Evolutionary conservation across 225 moss, liverwort and hornwort genomes (phyloP).

Genomic region (Neckera pumila): DNA sequence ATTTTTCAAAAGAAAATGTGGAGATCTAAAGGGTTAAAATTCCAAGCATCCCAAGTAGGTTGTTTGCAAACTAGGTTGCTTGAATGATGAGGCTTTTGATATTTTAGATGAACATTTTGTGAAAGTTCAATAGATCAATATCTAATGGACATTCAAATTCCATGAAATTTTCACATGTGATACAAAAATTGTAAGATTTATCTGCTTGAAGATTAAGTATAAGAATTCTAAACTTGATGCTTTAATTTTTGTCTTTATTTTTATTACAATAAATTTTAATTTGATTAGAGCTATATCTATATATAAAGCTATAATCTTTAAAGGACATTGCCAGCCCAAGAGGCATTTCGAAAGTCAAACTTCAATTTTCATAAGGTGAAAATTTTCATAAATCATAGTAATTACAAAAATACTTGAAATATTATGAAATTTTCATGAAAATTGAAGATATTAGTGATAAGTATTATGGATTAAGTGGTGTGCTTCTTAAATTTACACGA

Average conservation of each 20-base stretch:
- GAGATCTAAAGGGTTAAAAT: neutral
- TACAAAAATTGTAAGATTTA: neutral
- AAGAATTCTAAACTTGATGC: neutral
- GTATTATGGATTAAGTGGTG: too few species aligned
- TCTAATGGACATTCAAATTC: neutral
- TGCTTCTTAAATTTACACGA: too few species aligned
- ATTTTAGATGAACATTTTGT: neutral
- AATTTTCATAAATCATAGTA: too few species aligned
- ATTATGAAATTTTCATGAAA: too few species aligned
- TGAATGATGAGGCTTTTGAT: neutral
- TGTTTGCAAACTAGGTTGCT: neutral
- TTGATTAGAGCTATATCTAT: neutral
- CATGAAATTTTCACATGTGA: neutral
- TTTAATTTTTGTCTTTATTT: neutral
- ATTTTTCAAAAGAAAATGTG: neutral
- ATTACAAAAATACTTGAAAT: too few species aligned
- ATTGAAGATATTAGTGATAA: too few species aligned
- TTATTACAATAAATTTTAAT: neutral
- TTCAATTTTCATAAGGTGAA: neutral
- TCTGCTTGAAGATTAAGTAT: neutral
- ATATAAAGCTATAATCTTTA: neutral
- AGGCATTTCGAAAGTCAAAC: neutral
- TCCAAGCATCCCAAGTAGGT: neutral
- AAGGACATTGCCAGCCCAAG: fast-evolving
- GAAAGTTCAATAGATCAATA: neutral